Evolutionary conservation across 192 early-diverging fungal species (phyloP).

Genomic region (Gamsiella multidivaricata): DNA sequence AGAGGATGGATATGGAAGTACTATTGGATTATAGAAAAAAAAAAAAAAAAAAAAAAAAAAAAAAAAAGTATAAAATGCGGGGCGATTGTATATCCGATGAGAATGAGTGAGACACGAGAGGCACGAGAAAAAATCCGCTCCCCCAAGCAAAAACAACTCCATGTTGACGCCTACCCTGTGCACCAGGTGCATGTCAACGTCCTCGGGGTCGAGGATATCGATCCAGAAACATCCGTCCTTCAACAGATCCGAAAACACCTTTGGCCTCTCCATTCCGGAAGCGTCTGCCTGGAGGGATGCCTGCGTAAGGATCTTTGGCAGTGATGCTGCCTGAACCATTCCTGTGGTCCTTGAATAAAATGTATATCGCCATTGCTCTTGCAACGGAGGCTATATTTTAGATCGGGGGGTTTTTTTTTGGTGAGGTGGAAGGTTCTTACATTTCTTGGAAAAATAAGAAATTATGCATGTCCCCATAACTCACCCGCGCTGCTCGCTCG

Average conservation of each 20-base stretch:
- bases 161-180: slow-evolving; percentile 55
- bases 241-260: slow-evolving; percentile 52
- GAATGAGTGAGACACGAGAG: background rate
- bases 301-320: slow-evolving; percentile 35
- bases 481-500: slow-evolving; percentile 40
- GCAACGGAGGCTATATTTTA: slow-evolving; percentile 26
- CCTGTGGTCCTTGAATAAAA: slow-evolving; percentile 53
- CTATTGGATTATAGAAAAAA: slow-evolving; percentile 35
- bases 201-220: slow-evolving; percentile 66
- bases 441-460: no score
- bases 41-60: slow-evolving; percentile 7
- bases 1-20: slow-evolving; percentile 81
- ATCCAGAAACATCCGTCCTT: slow-evolving; percentile 78
- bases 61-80: background rate
- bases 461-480: no score
- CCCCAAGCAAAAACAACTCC: background rate
- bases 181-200: slow-evolving; percentile 67
- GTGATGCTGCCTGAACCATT: slow-evolving; percentile 46
- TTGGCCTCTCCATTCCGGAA: slow-evolving; percentile 13
- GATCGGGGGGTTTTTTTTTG: no score
- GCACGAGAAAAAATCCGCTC: background rate
- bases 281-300: slow-evolving; percentile 12
- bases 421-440: no score
- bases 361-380: slow-evolving; percentile 28
- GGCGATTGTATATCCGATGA: background rate